Base-by-base conservation (phyloP, 2,329 filamentous ascomycete genomes). In the Cytospora piceicola region DNA sequence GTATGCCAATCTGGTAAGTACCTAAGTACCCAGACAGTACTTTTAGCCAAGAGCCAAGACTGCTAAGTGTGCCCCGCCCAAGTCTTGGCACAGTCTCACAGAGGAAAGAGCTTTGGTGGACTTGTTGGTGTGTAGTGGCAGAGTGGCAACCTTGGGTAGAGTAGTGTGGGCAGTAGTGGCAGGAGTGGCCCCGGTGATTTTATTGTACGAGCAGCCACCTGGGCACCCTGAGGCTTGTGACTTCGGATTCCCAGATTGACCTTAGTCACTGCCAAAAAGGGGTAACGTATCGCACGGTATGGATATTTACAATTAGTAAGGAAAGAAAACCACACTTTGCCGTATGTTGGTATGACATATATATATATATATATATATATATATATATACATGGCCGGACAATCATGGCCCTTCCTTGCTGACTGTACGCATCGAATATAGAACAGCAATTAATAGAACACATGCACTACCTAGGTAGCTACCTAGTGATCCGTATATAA, bases 11-110 rank as follows among this genome's bases (percentile, higher is more conserved):
- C n/a, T n/a, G n/a, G n/a, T n/a, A n/a, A n/a, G n/a, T n/a, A n/a
- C n/a, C n/a, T 52, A n/a, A 12, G 49, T 52, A 52, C 53, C 52
- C 58, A 20, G 39, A 42, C 27, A 29, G 27, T 29, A 29, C 27
- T 29, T 29, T 20, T 42, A 63, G 60, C 32, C 60, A 53, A 63
- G 24, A 49, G 61, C 61, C 61, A 63, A 63, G 61, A 63, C 61
- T 46, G 52, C 14, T 15, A n/a, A 32, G 9, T 53, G 22, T 46
- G 55, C 27, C 46, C 46, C 61, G 55, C 51, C 46, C 52, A 39
- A 17, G 61, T 20, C 65, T 67, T 67, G 65, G 65, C 65, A 63
- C 8, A 57, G 65, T 67, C 65, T 67, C 65, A 67, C 58, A 64
- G 53, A 32, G 65, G 65, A 51, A 57, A 57, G 61, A 57, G 61